These are phyloP conservation scores for Moesziomyces aphidis DNA, from an alignment of 1,284 basidiomycete species.

Conservation along the genomic window DNA sequence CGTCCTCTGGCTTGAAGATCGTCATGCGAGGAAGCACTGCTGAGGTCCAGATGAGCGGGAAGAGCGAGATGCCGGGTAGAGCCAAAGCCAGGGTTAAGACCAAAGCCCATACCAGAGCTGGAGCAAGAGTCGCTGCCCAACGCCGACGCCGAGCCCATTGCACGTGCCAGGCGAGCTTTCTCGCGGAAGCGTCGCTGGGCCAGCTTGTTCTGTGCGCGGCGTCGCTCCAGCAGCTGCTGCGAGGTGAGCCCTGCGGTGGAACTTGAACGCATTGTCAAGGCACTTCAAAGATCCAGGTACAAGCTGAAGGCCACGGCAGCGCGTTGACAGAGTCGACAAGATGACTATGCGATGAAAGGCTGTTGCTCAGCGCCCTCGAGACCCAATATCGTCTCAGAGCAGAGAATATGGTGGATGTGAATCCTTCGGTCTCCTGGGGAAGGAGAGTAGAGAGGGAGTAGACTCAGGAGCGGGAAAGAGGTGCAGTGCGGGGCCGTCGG, in stretches of 20 bases:
- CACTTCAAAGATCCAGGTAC: too few relatives aligned
- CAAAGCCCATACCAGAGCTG: not conserved
- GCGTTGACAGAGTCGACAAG: too few relatives aligned
- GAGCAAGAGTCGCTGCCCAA: too few relatives aligned
- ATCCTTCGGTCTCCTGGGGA: too few relatives aligned
- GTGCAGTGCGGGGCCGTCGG: too few relatives aligned
- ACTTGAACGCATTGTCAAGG: conserved; percentile 32
- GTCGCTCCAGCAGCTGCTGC: conserved; percentile 47
- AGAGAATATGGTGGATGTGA: too few relatives aligned
- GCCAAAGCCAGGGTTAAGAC: conserved; percentile 1
- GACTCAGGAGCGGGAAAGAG: too few relatives aligned
- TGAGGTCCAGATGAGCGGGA: conserved; percentile 19
- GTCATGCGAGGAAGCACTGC: conserved; percentile 1
- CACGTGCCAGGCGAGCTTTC: conserved; percentile 32
- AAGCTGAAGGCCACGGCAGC: too few relatives aligned
- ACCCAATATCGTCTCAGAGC: too few relatives aligned
- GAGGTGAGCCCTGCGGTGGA: conserved; percentile 39
- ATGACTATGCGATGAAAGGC: too few relatives aligned
- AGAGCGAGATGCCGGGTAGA: not conserved
- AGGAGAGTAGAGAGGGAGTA: too few relatives aligned
- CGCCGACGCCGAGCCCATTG: conserved; percentile 7
- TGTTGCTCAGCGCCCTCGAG: too few relatives aligned
- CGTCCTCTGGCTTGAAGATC: conserved; percentile 3
- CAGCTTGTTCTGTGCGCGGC: conserved; percentile 52
- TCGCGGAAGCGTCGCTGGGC: conserved; percentile 46